Conservation (phyloP, 768 basidiomycete species). For the Hortiboletus campestris region DNA sequence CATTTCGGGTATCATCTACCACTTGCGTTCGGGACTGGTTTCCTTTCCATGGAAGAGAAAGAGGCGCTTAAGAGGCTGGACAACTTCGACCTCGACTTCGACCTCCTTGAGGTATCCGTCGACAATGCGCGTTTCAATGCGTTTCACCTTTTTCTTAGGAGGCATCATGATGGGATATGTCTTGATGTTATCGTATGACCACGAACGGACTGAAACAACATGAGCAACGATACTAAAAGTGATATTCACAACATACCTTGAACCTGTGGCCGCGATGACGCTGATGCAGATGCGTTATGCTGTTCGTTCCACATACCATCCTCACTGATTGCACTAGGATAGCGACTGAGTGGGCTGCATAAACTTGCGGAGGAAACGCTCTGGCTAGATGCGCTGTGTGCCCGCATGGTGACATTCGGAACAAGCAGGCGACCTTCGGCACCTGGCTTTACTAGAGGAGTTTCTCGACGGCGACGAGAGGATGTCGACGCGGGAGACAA, state of each 20-base stretch:
- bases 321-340: slow-evolving; percentile 40
- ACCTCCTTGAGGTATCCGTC: slow-evolving; percentile 51
- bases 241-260: slow-evolving; percentile 45
- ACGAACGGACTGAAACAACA: slow-evolving; percentile 53
- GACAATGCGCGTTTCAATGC: slow-evolving; percentile 47
- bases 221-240: slow-evolving; percentile 8
- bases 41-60: slow-evolving; percentile 65
- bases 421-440: slow-evolving; percentile 66
- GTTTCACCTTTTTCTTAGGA: slow-evolving; percentile 53
- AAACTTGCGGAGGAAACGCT: slow-evolving; percentile 26
- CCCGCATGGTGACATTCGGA: slow-evolving; percentile 39
- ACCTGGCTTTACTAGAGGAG: slow-evolving; percentile 53
- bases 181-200: slow-evolving; percentile 73
- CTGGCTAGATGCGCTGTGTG: slow-evolving; percentile 36
- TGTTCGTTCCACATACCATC: slow-evolving; percentile 32
- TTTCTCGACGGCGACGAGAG: slow-evolving; percentile 44
- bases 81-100: slow-evolving; percentile 54
- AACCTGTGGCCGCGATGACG: slow-evolving; percentile 40
- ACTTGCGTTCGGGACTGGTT: slow-evolving; percentile 26
- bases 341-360: slow-evolving; percentile 40
- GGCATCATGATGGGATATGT: slow-evolving; percentile 58
- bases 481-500: slow-evolving; percentile 36
- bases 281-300: slow-evolving; percentile 21
- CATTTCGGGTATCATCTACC: slow-evolving; percentile 21
- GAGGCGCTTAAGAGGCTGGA: slow-evolving; percentile 57